Evolutionary conservation across 495 filamentous ascomycete genomes (phyloP).

Genomic region (Penicillium pulvis): DNA sequence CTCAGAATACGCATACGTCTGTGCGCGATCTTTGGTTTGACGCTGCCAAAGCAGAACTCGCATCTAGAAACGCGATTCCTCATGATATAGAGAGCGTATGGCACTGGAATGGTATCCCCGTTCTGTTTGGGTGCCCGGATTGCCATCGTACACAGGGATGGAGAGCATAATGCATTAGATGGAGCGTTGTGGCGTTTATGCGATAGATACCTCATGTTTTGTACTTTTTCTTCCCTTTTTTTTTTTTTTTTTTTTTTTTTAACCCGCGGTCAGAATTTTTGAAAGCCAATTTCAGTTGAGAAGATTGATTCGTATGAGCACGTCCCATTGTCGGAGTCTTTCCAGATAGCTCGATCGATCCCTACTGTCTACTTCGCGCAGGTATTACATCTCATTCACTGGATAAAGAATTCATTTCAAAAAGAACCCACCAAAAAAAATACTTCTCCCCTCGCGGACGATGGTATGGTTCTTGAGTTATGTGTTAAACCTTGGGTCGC

Average conservation of each 20-base stretch:
- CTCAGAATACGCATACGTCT: slow-evolving; percentile 31
- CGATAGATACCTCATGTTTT: slow-evolving; percentile 7
- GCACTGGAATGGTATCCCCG: slow-evolving; percentile 37
- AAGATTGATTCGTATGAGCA: too few relatives aligned
- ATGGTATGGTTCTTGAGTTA: too few relatives aligned
- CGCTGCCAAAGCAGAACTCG: slow-evolving; percentile 37
- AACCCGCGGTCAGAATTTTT: neutral
- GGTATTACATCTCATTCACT: too few relatives aligned
- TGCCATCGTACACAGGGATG: slow-evolving; percentile 37
- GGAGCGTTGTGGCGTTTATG: slow-evolving; percentile 16
- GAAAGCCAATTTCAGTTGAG: neutral
- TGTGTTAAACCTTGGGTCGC: too few relatives aligned
- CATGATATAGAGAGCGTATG: slow-evolving; percentile 39
- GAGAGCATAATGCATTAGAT: slow-evolving; percentile 31
- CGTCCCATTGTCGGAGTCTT: too few relatives aligned
- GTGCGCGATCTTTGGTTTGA: slow-evolving; percentile 49
- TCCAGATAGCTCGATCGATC: too few relatives aligned
- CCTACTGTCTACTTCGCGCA: too few relatives aligned
- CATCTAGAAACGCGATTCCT: slow-evolving; percentile 28
- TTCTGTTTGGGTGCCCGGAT: slow-evolving; percentile 40
- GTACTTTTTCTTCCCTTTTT: neutral
- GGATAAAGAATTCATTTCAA: too few relatives aligned
- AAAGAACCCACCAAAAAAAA: too few relatives aligned
- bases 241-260: too few relatives aligned
- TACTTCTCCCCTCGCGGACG: too few relatives aligned